These are phyloP conservation scores for Ophiostoma sp. DNA, from an alignment of 2,329 filamentous ascomycete genomes.

Conservation along the genomic window DNA sequence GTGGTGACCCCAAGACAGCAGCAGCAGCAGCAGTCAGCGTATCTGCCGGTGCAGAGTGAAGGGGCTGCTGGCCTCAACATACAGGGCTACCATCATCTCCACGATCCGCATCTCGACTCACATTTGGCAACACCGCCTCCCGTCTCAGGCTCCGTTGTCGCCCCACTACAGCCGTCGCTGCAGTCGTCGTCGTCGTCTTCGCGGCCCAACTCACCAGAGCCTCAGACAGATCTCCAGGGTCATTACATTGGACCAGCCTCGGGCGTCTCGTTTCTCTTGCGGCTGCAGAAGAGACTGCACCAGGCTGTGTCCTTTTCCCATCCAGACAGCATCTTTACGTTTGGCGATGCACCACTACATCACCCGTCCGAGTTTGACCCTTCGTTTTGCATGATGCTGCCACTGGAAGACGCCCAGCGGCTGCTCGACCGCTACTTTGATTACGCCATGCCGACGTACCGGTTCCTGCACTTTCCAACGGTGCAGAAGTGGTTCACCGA, in stretches of 20 bases:
- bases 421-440: constrained; percentile 41
- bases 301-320: constrained; percentile 41
- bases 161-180: not conserved
- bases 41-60: not conserved
- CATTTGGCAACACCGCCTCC: not conserved
- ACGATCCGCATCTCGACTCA: not conserved
- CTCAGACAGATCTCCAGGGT: constrained; percentile 48
- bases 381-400: not conserved
- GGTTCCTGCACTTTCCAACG: constrained; percentile 46
- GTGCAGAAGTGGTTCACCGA: constrained; percentile 46
- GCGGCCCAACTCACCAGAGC: constrained; percentile 43
- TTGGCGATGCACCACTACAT: constrained; percentile 44
- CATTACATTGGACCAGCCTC: constrained; percentile 50
- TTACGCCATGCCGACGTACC: constrained; percentile 44
- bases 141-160: not conserved
- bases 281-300: constrained; percentile 51
- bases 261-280: constrained; percentile 50
- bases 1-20: not conserved
- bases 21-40: not conserved
- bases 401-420: not conserved
- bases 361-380: constrained; percentile 4
- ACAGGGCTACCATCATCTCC: not conserved
- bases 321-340: constrained; percentile 46
- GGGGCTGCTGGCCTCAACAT: not conserved
- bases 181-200: not conserved